phyloP scores from a whole-genome alignment of 202 grass and related monocot genomes.

The Zoysia matrella region DNA sequence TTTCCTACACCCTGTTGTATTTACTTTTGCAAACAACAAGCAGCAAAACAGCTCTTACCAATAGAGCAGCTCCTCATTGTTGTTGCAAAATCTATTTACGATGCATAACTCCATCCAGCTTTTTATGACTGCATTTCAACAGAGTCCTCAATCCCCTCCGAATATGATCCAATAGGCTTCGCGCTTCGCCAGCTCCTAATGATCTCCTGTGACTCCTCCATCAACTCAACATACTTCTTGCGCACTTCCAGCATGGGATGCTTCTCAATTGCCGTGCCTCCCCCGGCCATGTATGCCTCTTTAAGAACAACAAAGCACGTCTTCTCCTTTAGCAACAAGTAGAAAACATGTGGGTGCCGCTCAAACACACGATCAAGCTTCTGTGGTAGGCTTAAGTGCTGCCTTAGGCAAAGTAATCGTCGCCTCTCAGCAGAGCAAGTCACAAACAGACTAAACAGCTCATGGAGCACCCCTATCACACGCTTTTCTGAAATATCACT shows the following conservation, averaged over 20 bases:
- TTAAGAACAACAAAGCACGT: constrained; percentile 87
- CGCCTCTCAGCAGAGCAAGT: constrained; percentile 72
- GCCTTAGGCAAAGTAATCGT: constrained; percentile 60
- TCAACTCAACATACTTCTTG: constrained; percentile 70
- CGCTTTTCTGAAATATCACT: constrained; percentile 69
- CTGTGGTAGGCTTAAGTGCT: constrained; percentile 68
- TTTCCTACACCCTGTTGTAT: constrained; percentile 15
- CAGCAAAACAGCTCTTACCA: constrained; percentile 9
- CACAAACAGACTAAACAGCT: constrained; percentile 72
- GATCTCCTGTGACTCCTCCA: constrained; percentile 61
- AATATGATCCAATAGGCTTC: constrained; percentile 29
- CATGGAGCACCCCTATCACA: constrained; percentile 68
- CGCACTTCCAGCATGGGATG: constrained; percentile 71
- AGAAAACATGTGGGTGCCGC: constrained; percentile 73
- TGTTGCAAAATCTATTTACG: background rate
- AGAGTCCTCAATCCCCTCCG: constrained; percentile 17
- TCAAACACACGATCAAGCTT: constrained; percentile 76
- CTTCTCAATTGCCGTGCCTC: constrained; percentile 43
- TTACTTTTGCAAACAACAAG: constrained; percentile 11
- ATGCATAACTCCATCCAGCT: background rate
- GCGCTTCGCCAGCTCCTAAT: constrained; percentile 49
- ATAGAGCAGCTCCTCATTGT: background rate
- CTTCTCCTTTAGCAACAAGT: constrained; percentile 82
- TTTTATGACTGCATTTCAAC: constrained; percentile 22
- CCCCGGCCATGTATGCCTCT: constrained; percentile 72